Base-by-base conservation (phyloP, 164 flowering plant species). In the Platanus orientalis region DNA sequence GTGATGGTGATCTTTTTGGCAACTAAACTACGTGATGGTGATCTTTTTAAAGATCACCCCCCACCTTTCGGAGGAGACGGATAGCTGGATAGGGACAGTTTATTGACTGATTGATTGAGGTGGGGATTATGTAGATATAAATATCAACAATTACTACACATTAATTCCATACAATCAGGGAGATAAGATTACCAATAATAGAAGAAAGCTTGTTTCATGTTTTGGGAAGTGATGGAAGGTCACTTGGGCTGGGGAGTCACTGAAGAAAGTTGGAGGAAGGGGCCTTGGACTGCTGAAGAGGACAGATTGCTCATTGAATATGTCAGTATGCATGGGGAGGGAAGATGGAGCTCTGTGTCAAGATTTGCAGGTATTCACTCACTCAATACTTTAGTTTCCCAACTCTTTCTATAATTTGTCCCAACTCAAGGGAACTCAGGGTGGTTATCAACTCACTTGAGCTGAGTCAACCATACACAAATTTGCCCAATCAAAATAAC, bases 311-410 rank as follows among this genome's bases (percentile, higher is more conserved):
- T 92, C n/a, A 75, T 76, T 66, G 89, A 84, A 28, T 85, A 87
- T 84, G 95, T 92, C 24, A 80, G 72, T 79, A 94, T n/a, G n/a
- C n/a, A n/a, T n/a, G n/a, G n/a, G n/a, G n/a, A n/a, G n/a, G n/a
- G n/a, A n/a, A n/a, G n/a, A 75, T 92, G 98, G 96, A 88, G 79
- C 70, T 86, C 92, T 73, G 92, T 92, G 1, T 74, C 95, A 54
- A 79, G 80, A 64, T 77, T 83, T 71, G 76, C 89, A 71, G 98
- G 97, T 87, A 74, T 57, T 20, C 13, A 29, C 14, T 28, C 6
- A 24, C 48, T 17, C 5, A 34, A 34, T 34, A 16, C 28, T n/a
- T 36, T 6, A n/a, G 21, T 17, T 68, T 28, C 20, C 5, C 19
- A 39, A 58, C 26, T 29, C 13, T 1, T 16, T 24, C 19, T n/a